These are phyloP conservation scores for Alliaria petiolata DNA, from an alignment of 345 rosid species.

Conservation along the genomic window DNA sequence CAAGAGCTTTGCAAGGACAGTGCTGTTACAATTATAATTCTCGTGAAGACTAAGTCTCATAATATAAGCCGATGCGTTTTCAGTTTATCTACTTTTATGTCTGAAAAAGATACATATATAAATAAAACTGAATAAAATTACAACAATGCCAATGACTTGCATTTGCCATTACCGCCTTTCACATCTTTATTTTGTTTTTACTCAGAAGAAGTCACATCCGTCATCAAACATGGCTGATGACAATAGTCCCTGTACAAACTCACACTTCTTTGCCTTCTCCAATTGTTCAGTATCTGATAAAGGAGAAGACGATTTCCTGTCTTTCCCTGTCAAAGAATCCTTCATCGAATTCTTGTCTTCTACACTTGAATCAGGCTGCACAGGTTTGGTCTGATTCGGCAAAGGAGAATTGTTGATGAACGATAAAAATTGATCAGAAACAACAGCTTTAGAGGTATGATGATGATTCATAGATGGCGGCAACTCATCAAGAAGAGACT, in stretches of 20 bases:
- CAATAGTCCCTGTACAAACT: constrained; percentile 62
- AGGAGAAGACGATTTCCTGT: constrained; percentile 23
- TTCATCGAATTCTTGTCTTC: background rate
- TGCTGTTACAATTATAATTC: background rate
- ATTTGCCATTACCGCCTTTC: background rate
- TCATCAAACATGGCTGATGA: constrained; percentile 55
- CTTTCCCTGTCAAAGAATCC: background rate
- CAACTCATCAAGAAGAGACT: constrained; percentile 8
- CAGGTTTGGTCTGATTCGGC: constrained; percentile 16
- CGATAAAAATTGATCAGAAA: constrained; percentile 13
- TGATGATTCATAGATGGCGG: constrained; percentile 3
- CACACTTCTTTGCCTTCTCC: constrained; percentile 62
- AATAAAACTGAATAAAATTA: constrained; percentile 5
- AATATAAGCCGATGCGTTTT: too few relatives aligned
- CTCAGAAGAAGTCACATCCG: constrained; percentile 23
- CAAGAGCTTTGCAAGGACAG: background rate
- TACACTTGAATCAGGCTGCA: constrained; percentile 14
- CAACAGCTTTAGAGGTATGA: constrained; percentile 8
- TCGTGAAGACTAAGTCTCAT: too few relatives aligned
- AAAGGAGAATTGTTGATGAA: constrained; percentile 23
- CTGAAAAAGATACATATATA: constrained; percentile 3
- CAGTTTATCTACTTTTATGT: constrained; percentile 7
- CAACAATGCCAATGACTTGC: constrained; percentile 22
- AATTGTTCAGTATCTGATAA: constrained; percentile 47
- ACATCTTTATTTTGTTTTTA: background rate